A percentile compares a stretch with the other conserved stretches of the same genome.
Evolutionary conservation across 176 grass and related monocot species (phyloP).

Genomic region (Juncus inflexus): DNA sequence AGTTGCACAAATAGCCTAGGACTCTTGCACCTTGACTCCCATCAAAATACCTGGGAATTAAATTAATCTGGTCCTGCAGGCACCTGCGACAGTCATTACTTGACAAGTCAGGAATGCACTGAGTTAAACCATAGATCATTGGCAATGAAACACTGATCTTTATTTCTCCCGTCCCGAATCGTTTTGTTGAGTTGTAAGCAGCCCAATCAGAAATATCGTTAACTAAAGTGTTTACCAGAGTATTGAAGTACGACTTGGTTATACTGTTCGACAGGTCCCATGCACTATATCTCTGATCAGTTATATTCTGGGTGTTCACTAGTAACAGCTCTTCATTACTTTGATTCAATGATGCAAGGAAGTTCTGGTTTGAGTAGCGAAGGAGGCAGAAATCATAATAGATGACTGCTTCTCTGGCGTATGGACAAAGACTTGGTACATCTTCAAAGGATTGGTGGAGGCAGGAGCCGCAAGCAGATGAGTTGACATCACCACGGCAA

Average conservation of each 20-base stretch:
- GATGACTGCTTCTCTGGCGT: slow-evolving; percentile 23
- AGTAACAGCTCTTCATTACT: too few relatives aligned
- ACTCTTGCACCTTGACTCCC: slow-evolving; percentile 27
- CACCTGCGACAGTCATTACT: slow-evolving; percentile 22
- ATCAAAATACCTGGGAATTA: slow-evolving; percentile 1
- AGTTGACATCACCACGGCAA: slow-evolving; percentile 42
- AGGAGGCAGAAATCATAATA: slow-evolving; percentile 43
- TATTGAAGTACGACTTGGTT: neutral
- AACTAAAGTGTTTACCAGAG: slow-evolving; percentile 16
- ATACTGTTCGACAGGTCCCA: neutral
- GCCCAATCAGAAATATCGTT: slow-evolving; percentile 18
- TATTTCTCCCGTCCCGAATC: slow-evolving; percentile 34
- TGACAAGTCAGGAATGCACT: slow-evolving; percentile 48
- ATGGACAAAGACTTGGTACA: slow-evolving; percentile 20
- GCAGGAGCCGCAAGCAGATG: slow-evolving; percentile 34
- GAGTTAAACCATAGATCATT: slow-evolving; percentile 29
- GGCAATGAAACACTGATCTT: neutral
- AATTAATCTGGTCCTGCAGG: slow-evolving; percentile 3
- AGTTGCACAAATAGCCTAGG: slow-evolving; percentile 25
- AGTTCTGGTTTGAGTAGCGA: slow-evolving; percentile 34
- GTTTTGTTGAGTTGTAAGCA: slow-evolving; percentile 2
- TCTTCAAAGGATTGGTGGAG: slow-evolving; percentile 21
- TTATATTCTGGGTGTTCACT: slow-evolving; percentile 1
- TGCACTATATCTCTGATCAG: neutral
- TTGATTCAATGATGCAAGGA: too few relatives aligned